A percentile compares a stretch with the other conserved stretches of the same genome.
Conservation (phyloP, 2,329 filamentous ascomycete species). For the Colletotrichum orchidophilum region DNA sequence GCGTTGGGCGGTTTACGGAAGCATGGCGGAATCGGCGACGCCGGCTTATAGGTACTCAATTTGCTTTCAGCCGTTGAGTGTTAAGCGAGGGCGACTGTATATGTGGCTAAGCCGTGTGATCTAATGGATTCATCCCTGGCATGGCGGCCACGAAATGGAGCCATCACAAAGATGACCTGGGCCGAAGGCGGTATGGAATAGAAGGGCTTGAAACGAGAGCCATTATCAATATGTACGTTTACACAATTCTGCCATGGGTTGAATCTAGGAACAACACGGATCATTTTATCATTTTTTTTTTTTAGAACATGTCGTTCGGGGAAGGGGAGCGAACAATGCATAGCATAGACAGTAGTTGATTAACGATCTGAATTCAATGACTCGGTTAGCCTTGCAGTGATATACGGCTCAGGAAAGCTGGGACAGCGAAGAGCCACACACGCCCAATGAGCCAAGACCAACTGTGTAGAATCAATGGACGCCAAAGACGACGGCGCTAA, state of each 20-base stretch:
- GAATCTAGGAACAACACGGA: background rate
- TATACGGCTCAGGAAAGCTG: background rate
- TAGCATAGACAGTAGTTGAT: conserved; percentile 10
- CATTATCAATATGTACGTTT: background rate
- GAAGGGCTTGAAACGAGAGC: background rate
- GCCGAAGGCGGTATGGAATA: background rate
- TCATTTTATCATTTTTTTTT: background rate
- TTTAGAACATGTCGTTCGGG: background rate
- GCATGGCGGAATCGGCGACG: background rate
- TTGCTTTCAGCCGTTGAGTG: background rate
- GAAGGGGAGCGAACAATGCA: background rate
- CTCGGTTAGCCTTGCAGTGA: background rate
- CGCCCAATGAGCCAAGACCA: background rate
- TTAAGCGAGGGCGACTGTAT: background rate
- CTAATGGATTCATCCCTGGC: background rate
- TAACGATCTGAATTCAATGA: conserved; percentile 11
- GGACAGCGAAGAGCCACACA: background rate
- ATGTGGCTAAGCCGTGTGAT: background rate
- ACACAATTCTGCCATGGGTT: conserved; percentile 5
- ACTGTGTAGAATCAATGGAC: background rate
- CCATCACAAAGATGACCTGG: background rate
- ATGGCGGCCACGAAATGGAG: background rate
- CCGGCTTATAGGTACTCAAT: background rate
- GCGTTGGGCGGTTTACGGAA: conserved; percentile 26
- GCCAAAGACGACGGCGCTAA: background rate